phyloP scores from a whole-genome alignment of 768 basidiomycete species.

The Suillus cothurnatus region DNA sequence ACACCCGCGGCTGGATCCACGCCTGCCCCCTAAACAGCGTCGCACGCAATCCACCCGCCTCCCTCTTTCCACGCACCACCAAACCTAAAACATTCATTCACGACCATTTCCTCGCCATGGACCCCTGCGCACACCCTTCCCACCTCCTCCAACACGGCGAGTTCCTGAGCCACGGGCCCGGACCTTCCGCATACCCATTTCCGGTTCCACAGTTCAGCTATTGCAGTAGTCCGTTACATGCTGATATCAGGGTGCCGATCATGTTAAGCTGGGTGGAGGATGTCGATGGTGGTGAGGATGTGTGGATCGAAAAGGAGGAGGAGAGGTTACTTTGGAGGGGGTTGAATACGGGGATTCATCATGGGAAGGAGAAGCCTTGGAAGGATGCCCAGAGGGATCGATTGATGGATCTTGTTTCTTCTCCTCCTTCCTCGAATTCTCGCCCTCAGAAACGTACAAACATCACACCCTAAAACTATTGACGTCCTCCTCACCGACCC shows the following conservation, averaged over 20 bases:
- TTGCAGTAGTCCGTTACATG: slow-evolving; percentile 48
- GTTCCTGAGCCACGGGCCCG: slow-evolving; percentile 45
- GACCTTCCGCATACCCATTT: slow-evolving; percentile 40
- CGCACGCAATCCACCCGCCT: slow-evolving; percentile 29
- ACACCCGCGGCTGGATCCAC: slow-evolving; percentile 37
- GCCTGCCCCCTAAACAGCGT: slow-evolving; percentile 40
- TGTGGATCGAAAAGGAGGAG: slow-evolving; percentile 48
- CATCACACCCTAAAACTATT: slow-evolving; percentile 9
- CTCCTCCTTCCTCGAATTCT: not conserved
- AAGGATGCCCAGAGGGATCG: slow-evolving; percentile 47
- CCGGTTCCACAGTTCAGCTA: slow-evolving; percentile 52
- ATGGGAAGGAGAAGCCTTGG: slow-evolving; percentile 44
- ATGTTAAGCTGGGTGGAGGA: slow-evolving; percentile 49
- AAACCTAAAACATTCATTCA: slow-evolving; percentile 28
- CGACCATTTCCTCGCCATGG: slow-evolving; percentile 38
- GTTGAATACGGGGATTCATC: slow-evolving; percentile 60
- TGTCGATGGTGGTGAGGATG: slow-evolving; percentile 40
- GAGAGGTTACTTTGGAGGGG: slow-evolving; percentile 71
- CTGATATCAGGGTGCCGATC: slow-evolving; percentile 49
- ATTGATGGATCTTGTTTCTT: slow-evolving; percentile 36
- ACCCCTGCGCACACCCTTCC: slow-evolving; percentile 41
- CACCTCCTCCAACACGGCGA: slow-evolving; percentile 47
- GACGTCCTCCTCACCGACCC: slow-evolving; percentile 32
- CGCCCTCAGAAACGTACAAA: not conserved
- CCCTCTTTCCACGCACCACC: slow-evolving; percentile 16